These are phyloP conservation scores for Ceratorhiza oryzae-sativae DNA, from an alignment of 1,284 basidiomycete species.

Conservation along the genomic window DNA sequence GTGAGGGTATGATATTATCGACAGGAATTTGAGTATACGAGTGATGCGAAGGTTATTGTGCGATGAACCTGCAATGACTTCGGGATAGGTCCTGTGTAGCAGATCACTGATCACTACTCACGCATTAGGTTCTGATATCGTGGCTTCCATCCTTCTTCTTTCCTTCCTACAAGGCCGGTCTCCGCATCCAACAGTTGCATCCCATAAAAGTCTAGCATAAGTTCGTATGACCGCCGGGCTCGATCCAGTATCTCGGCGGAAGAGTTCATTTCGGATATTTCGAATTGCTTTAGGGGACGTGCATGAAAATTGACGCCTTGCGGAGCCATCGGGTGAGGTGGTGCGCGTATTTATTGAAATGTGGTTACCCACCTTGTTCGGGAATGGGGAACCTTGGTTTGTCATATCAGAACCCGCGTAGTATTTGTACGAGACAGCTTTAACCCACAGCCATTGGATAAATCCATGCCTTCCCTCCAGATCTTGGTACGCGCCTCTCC, in stretches of 20 bases:
- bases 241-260: slow-evolving; percentile 60
- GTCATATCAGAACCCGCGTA: neutral
- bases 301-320: slow-evolving; percentile 65
- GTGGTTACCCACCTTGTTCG: slow-evolving; percentile 58
- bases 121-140: slow-evolving; percentile 70
- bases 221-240: slow-evolving; percentile 65
- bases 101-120: slow-evolving; percentile 53
- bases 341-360: slow-evolving; percentile 43
- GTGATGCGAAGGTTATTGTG: slow-evolving; percentile 82
- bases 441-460: slow-evolving; percentile 76
- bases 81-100: neutral
- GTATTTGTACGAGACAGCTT: neutral
- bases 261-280: slow-evolving; percentile 65
- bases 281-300: slow-evolving; percentile 69
- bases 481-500: slow-evolving; percentile 66
- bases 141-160: slow-evolving; percentile 52
- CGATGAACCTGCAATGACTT: slow-evolving; percentile 56
- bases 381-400: slow-evolving; percentile 67
- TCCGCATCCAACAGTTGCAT: slow-evolving; percentile 65
- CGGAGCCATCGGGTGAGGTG: slow-evolving; percentile 44
- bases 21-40: slow-evolving; percentile 77
- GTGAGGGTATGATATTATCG: slow-evolving; percentile 68
- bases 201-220: slow-evolving; percentile 79
- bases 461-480: slow-evolving; percentile 75
- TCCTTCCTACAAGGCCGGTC: slow-evolving; percentile 63